Evolutionary conservation across 805 yeast species (phyloP).

Genomic region (Yarrowia keelungensis): DNA sequence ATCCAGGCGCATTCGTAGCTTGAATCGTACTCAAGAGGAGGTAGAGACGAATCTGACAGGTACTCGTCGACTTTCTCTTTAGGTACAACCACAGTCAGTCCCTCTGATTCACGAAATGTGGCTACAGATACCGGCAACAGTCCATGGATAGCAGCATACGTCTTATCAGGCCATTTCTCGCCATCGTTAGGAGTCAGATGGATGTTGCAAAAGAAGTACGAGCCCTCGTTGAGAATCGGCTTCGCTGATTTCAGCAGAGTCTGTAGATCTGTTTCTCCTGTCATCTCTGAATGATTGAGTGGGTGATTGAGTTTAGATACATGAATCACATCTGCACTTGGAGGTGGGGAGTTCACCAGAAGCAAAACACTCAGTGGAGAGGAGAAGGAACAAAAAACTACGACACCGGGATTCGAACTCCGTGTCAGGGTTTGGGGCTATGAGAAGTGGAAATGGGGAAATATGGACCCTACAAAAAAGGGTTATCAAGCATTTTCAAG

Average conservation of each 20-base stretch:
- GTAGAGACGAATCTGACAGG: slow-evolving; percentile 2
- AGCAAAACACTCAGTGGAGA: background rate
- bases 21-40: slow-evolving; percentile 17
- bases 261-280: slow-evolving; percentile 11
- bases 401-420: slow-evolving; percentile 27
- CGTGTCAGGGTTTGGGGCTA: background rate
- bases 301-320: background rate
- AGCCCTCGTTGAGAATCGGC: slow-evolving; percentile 25
- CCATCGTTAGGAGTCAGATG: slow-evolving; percentile 9
- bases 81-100: slow-evolving; percentile 24
- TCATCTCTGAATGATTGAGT: background rate
- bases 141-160: slow-evolving; percentile 20
- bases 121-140: slow-evolving; percentile 15
- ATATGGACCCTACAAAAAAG: no score
- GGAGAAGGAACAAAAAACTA: no score
- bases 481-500: no score
- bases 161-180: slow-evolving; percentile 19
- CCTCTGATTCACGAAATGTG: background rate
- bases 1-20: slow-evolving; percentile 27
- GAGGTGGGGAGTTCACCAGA: background rate
- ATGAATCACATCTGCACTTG: background rate
- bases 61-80: slow-evolving; percentile 21
- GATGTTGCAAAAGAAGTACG: slow-evolving; percentile 28
- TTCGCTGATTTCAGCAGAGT: slow-evolving; percentile 23
- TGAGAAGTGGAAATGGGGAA: no score